phyloP scores from a whole-genome alignment of 768 basidiomycete species.

The Lentinula boryana region DNA sequence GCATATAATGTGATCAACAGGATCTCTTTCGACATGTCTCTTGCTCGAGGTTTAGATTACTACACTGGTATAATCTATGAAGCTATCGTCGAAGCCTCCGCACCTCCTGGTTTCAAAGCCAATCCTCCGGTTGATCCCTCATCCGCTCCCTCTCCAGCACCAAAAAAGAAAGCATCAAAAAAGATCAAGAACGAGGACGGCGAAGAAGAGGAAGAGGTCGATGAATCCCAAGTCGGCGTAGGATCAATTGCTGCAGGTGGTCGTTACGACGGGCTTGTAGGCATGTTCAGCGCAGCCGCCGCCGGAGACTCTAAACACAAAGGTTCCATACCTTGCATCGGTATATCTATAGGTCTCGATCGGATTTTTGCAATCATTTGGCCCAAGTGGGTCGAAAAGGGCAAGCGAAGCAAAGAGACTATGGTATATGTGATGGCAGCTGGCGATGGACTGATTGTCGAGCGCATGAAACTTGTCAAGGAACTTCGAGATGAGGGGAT shows the following conservation, averaged over 20 bases:
- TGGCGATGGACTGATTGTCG: conserved; percentile 82
- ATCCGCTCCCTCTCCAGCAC: conserved; percentile 8
- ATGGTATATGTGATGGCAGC: conserved; percentile 92
- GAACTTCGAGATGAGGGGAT: conserved; percentile 84
- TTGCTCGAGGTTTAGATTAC: conserved; percentile 97
- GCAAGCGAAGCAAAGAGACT: conserved; percentile 83
- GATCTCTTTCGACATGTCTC: conserved; percentile 93
- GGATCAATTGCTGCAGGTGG: conserved; percentile 99
- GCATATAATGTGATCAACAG: conserved; percentile 77
- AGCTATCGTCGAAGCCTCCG: conserved; percentile 88
- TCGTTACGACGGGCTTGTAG: conserved; percentile 92
- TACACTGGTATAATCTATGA: conserved; percentile 99
- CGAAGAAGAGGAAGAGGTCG: conserved; percentile 76
- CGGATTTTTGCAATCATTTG: conserved; percentile 88
- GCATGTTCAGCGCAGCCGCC: conserved; percentile 82
- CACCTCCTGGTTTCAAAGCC: conserved; percentile 74
- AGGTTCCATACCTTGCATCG: conserved; percentile 78
- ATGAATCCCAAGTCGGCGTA: conserved; percentile 90
- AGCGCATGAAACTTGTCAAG: conserved; percentile 74
- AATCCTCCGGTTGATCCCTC: conserved; percentile 1
- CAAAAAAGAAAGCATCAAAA: conserved; percentile 27
- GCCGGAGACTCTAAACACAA: conserved; percentile 69
- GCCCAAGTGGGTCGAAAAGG: conserved; percentile 77
- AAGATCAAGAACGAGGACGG: conserved; percentile 35
- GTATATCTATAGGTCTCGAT: conserved; percentile 90